phyloP scores from a whole-genome alignment of 208 protist genomes.

The Phytomonas serpens region DNA sequence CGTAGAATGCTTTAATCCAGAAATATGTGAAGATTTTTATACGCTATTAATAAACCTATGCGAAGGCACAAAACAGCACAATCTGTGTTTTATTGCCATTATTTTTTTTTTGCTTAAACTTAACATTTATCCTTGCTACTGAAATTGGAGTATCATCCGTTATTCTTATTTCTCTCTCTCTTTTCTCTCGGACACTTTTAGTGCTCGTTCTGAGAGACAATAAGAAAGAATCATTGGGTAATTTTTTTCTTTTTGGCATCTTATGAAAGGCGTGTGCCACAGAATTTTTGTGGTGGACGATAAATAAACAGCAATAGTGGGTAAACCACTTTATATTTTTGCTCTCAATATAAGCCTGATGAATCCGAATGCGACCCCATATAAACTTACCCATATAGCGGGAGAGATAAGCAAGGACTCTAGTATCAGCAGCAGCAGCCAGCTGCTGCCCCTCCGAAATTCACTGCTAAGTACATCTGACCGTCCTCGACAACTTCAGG shows the following conservation, averaged over 20 bases:
- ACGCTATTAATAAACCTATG: neutral
- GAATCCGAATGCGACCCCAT: neutral
- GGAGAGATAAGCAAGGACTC: neutral
- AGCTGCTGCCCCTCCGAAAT: neutral
- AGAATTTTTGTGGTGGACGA: neutral
- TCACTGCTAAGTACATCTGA: neutral
- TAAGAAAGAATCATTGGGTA: neutral
- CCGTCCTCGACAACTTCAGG: neutral
- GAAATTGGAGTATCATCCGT: neutral
- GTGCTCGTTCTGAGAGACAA: neutral
- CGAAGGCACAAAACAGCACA: neutral
- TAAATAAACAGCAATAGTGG: neutral
- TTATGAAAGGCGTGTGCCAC: neutral
- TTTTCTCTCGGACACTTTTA: neutral
- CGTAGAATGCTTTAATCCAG: neutral
- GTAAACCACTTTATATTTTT: neutral
- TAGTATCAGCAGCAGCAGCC: neutral
- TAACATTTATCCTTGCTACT: neutral
- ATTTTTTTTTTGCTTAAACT: neutral
- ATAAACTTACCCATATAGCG: neutral
- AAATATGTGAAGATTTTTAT: neutral
- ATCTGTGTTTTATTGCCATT: neutral
- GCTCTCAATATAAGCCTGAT: neutral
- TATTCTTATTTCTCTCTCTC: conserved; percentile 1
- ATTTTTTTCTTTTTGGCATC: neutral